Conservation (phyloP, 768 basidiomycete species). For the Chalciporus sphaerocephalus region DNA sequence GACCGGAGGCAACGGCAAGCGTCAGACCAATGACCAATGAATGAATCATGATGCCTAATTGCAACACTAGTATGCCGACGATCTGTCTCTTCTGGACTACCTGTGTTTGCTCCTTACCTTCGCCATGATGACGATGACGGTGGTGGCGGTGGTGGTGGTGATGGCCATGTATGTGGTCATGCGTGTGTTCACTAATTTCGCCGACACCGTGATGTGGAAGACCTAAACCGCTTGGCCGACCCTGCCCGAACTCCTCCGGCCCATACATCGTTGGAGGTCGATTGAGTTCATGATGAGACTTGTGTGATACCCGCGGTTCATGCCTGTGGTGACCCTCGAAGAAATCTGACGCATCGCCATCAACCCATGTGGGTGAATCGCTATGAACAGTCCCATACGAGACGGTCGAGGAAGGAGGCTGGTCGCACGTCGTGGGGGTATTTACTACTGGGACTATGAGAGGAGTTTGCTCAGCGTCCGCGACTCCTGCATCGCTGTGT, state of each 20-base stretch:
- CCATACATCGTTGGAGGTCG: constrained; percentile 22
- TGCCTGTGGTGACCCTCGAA: constrained; percentile 37
- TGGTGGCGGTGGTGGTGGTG: background rate
- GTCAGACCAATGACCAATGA: constrained; percentile 79
- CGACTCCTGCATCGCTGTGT: background rate
- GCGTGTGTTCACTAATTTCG: too few relatives aligned
- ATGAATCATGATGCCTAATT: constrained; percentile 83
- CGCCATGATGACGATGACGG: background rate
- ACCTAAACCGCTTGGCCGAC: background rate
- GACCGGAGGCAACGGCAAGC: constrained; percentile 60
- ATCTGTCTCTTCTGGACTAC: constrained; percentile 61
- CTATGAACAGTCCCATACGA: constrained; percentile 21
- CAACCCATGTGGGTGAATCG: background rate
- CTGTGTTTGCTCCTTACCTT: constrained; percentile 22
- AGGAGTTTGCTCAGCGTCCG: constrained; percentile 17
- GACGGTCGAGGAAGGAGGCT: background rate
- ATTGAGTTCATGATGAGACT: constrained; percentile 27
- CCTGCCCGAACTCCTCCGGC: constrained; percentile 8
- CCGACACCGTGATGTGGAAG: constrained; percentile 2
- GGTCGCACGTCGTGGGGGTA: background rate
- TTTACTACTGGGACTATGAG: constrained; percentile 10
- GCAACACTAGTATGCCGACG: constrained; percentile 73
- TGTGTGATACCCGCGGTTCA: constrained; percentile 27
- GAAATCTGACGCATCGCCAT: constrained; percentile 10
- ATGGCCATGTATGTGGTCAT: background rate